Percentiles rank a stretch among this genome's conserved stretches.
These are phyloP conservation scores for Beta corolliflora DNA, from an alignment of 179 eudicot species.

Conservation along the genomic window DNA sequence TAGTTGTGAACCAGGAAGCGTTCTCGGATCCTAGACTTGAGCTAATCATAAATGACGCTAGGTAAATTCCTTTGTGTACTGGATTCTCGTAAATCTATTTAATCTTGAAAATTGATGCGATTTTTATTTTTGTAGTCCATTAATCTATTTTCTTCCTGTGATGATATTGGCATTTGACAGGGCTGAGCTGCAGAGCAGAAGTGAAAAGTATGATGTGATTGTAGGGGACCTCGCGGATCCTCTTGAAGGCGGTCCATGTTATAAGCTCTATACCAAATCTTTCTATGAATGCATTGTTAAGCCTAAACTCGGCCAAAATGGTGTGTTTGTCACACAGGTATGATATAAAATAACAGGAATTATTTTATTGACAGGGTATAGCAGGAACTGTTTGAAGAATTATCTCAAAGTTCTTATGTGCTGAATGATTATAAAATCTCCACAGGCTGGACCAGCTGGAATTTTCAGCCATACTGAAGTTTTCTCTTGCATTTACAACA, in stretches of 20 bases:
- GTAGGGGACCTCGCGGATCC: conserved; percentile 92
- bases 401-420: neutral
- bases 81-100: neutral
- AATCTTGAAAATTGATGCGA: neutral
- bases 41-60: conserved; percentile 81
- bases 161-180: conserved; percentile 28
- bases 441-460: conserved; percentile 97
- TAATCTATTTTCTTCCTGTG: neutral
- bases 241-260: conserved; percentile 94
- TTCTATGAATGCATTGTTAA: conserved; percentile 77
- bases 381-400: neutral
- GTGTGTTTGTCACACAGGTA: conserved; percentile 92
- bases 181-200: conserved; percentile 71
- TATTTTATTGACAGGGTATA: too few species aligned
- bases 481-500: conserved; percentile 84
- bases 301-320: conserved; percentile 67
- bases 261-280: conserved; percentile 84
- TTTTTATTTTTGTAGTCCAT: neutral
- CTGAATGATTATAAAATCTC: neutral
- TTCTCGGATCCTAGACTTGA: conserved; percentile 79
- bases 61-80: conserved; percentile 31
- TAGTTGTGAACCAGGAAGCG: conserved; percentile 72
- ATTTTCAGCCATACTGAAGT: conserved; percentile 92
- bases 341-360: neutral
- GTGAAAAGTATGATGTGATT: conserved; percentile 70